Base-by-base conservation (phyloP, 768 basidiomycete genomes). In the Suillus americanus region DNA sequence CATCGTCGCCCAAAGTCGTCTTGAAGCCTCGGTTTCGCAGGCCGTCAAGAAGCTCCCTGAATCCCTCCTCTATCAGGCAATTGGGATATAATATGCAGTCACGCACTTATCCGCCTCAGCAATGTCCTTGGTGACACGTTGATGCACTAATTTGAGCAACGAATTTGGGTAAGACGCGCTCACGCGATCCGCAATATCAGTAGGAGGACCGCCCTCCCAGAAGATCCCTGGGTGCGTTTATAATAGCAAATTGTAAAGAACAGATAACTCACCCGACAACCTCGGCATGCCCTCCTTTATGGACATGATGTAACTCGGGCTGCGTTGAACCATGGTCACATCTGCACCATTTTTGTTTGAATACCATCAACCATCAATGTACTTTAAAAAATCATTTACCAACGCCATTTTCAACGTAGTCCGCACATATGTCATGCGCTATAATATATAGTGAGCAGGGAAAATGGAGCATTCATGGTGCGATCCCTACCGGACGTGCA, bases 21-120 rank as follows among this genome's bases (percentile, higher is more conserved):
- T 80, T 82, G 78, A 90, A 92, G 5, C 90, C 90, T 3, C 78
- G 78, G 64, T 79, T 79, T 43, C 80, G 75, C 18, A 92, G 79
- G 8, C 81, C 87, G 4, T 88, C 84, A 1, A 90, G 80, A 20
- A 86, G 64, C 23, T 81, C 79, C 65, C 83, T 85, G 53, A 28
- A 3, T 46, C 38, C 30, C n/a, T 12, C 35, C 33, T 35, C 54
- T n/a, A 60, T 59, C 62, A 57, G 43, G 8, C 7, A 5, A 41
- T 38, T 12, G 12, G 7, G 40, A 14, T 33, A 48, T 40, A 28
- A 50, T 9, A 37, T 20, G 28, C 1, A 70, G 23, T 20, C 40
- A 63, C 80, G 60, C 57, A 85, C 86, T 80, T 85, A 74, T 90
- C 89, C 3, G 81, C 78, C 53, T 84, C 81, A 0, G 83, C 86